A percentile compares a stretch with the other conserved stretches of the same genome.
phyloP scores from a whole-genome alignment of 176 grass and related monocot genomes.

The Cenchrus fungigraminus region DNA sequence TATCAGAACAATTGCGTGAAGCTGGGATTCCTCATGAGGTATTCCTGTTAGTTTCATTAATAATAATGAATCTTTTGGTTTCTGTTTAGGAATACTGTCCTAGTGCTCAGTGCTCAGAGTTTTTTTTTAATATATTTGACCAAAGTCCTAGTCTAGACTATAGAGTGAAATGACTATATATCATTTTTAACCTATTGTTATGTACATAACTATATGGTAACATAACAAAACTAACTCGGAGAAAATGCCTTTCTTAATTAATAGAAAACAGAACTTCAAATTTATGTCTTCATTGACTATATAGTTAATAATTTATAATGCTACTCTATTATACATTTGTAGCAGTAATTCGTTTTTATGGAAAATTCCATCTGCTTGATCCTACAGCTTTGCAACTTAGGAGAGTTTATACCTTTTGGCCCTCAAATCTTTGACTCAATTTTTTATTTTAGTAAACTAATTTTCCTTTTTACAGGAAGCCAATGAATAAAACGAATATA shows the following conservation, averaged over 20 bases:
- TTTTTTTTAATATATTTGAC: neutral
- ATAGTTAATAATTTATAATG: neutral
- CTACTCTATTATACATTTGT: neutral
- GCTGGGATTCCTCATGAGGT: conserved; percentile 92
- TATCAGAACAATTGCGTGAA: conserved; percentile 85
- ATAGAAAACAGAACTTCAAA: conserved; percentile 6
- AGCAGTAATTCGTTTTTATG: neutral
- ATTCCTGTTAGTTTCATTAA: conserved; percentile 26
- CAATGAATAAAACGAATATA: neutral
- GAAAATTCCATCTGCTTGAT: neutral
- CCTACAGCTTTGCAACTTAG: neutral
- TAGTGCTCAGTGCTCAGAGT: neutral
- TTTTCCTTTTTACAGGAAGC: conserved; percentile 21
- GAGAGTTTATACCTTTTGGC: neutral
- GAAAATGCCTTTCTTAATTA: neutral
- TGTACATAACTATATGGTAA: neutral
- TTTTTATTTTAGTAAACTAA: neutral
- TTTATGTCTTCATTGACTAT: conserved; percentile 1
- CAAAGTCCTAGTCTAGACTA: neutral
- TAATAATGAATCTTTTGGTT: neutral
- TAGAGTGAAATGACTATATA: neutral
- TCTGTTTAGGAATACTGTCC: conserved; percentile 8
- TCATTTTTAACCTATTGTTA: neutral
- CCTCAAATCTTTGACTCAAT: neutral
- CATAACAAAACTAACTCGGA: neutral